Conservation (phyloP, 768 basidiomycete genomes). For the Termitomyces sp. region DNA sequence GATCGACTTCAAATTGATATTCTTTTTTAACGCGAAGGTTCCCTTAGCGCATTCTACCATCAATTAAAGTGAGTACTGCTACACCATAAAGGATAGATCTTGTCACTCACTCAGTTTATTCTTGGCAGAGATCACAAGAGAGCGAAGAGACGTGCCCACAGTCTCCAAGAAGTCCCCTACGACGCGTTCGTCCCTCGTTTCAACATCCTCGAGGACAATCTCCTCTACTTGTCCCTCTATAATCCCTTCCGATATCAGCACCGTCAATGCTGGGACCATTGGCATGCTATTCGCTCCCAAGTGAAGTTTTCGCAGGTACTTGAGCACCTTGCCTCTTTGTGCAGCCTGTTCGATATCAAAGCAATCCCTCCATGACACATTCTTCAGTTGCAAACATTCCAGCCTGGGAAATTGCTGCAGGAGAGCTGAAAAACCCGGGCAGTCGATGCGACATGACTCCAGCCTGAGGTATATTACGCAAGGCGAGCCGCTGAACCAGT, state of each 20-base stretch:
- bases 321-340: not conserved
- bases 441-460: slow-evolving; percentile 7
- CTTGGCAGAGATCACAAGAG: slow-evolving; percentile 14
- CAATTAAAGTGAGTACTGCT: not conserved
- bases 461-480: slow-evolving; percentile 4
- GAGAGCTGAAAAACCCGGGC: slow-evolving; percentile 5
- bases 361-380: slow-evolving; percentile 10
- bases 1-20: slow-evolving; percentile 5
- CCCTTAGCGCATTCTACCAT: not conserved
- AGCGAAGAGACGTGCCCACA: slow-evolving; percentile 4
- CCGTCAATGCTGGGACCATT: slow-evolving; percentile 7
- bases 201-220: slow-evolving; percentile 9
- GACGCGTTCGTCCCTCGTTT: not conserved
- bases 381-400: slow-evolving; percentile 4
- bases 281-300: slow-evolving; percentile 8
- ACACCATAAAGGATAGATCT: not conserved
- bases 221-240: slow-evolving; percentile 6
- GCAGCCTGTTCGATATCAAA: slow-evolving; percentile 6
- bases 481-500: slow-evolving; percentile 9
- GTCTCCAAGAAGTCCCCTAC: slow-evolving; percentile 5
- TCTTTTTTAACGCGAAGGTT: slow-evolving; percentile 5
- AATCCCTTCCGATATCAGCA: slow-evolving; percentile 3
- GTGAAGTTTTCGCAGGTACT: slow-evolving; percentile 9
- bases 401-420: slow-evolving; percentile 4
- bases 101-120: slow-evolving; percentile 9